These are phyloP conservation scores for Micractinium sp. DNA, from an alignment of 139 green algal genomes.

Conservation along the genomic window DNA sequence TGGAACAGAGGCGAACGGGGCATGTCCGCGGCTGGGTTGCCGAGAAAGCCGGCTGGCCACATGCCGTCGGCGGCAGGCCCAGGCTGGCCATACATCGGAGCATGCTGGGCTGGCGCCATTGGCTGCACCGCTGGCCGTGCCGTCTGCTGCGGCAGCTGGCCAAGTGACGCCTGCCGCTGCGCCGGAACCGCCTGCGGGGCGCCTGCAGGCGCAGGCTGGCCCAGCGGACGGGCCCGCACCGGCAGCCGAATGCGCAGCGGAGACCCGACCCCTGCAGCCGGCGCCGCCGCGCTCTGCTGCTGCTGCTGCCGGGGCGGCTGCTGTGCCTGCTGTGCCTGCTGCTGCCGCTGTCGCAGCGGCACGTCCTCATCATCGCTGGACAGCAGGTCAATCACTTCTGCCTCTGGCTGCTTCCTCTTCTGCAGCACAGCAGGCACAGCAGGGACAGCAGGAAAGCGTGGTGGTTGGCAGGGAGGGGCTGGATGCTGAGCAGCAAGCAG, in stretches of 20 bases:
- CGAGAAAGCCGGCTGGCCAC: not conserved
- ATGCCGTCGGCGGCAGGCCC: not conserved
- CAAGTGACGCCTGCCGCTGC: not conserved
- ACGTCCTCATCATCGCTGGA: constrained; percentile 26
- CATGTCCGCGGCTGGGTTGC: not conserved
- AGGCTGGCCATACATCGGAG: not conserved
- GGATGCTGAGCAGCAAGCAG: not conserved
- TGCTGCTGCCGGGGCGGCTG: not conserved
- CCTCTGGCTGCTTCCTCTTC: constrained; percentile 30
- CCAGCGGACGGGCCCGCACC: not conserved
- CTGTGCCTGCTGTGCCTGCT: not conserved
- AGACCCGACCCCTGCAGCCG: not conserved
- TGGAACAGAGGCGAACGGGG: not conserved
- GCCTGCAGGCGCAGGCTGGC: not conserved
- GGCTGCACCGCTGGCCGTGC: not conserved
- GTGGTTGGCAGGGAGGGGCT: not conserved
- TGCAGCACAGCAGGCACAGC: not conserved
- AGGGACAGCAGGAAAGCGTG: not conserved
- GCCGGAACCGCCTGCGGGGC: not conserved
- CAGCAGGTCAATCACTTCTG: constrained; percentile 49
- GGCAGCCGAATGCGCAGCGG: constrained; percentile 20
- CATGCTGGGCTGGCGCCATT: not conserved
- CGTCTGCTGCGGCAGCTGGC: not conserved
- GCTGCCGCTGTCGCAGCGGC: not conserved
- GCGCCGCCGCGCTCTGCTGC: constrained; percentile 8